Evolutionary conservation across 2,329 filamentous ascomycete species (phyloP).

Genomic region (Xylariaceae sp.): DNA sequence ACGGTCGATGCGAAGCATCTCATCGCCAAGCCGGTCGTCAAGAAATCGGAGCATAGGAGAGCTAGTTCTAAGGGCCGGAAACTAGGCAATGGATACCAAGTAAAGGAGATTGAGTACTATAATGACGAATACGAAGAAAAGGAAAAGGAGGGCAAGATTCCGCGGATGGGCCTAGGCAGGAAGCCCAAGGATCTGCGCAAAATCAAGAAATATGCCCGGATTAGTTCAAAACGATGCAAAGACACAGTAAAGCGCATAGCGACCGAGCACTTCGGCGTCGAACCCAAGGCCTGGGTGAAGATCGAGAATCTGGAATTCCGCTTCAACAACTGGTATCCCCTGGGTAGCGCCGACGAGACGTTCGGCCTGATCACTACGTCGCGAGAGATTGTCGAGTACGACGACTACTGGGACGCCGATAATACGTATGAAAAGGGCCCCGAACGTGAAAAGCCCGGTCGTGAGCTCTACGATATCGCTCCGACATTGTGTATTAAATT

Average conservation of each 20-base stretch:
- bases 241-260: slow-evolving; percentile 9
- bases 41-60: background rate
- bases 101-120: slow-evolving; percentile 6
- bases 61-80: slow-evolving; percentile 2
- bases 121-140: background rate
- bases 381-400: slow-evolving; percentile 12
- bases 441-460: slow-evolving; percentile 1
- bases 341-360: slow-evolving; percentile 15
- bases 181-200: slow-evolving; percentile 3
- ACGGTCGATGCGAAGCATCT: slow-evolving; percentile 9
- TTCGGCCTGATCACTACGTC: slow-evolving; percentile 11
- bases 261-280: slow-evolving; percentile 8
- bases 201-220: slow-evolving; percentile 13
- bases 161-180: background rate
- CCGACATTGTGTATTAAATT: slow-evolving; percentile 12
- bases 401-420: slow-evolving; percentile 1
- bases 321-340: slow-evolving; percentile 14
- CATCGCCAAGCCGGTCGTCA: slow-evolving; percentile 2
- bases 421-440: background rate
- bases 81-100: background rate
- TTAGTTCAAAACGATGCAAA: slow-evolving; percentile 8
- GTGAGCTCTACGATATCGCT: slow-evolving; percentile 14
- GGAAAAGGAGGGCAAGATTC: background rate
- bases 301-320: slow-evolving; percentile 12
- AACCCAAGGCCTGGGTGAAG: slow-evolving; percentile 11